Evolutionary conservation across 2,329 filamentous ascomycete genomes (phyloP).

Genomic region (Cercospora sojina): DNA sequence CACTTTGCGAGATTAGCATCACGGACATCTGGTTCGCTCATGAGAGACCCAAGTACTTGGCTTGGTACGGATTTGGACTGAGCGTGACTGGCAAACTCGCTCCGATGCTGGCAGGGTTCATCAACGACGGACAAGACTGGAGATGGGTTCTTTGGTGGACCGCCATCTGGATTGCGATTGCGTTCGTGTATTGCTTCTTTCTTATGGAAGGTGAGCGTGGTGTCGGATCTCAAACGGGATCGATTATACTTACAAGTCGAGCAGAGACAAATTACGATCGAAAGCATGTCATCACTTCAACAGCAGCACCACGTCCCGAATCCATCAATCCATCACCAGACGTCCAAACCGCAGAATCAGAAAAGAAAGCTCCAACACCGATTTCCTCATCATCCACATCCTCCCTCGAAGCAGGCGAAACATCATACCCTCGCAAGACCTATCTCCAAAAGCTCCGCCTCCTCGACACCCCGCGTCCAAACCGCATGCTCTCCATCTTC

Average conservation of each 20-base stretch:
- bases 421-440: constrained; percentile 41
- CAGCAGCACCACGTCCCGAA: not conserved
- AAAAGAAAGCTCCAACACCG: constrained; percentile 4
- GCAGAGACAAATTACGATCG: constrained; percentile 55
- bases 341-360: not conserved
- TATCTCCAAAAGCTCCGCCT: constrained; percentile 45
- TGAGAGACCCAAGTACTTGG: constrained; percentile 35
- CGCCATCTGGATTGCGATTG: constrained; percentile 53
- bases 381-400: constrained; percentile 4
- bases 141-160: constrained; percentile 54
- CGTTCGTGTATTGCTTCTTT: constrained; percentile 57
- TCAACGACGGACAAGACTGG: constrained; percentile 51
- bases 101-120: constrained; percentile 52
- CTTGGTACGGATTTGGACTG: constrained; percentile 33
- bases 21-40: constrained; percentile 34
- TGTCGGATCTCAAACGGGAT: not conserved
- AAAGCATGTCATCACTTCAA: not conserved
- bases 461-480: constrained; percentile 43
- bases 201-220: constrained; percentile 50
- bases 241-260: not conserved
- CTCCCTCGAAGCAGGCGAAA: constrained; percentile 34
- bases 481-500: constrained; percentile 45
- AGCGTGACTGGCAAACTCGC: constrained; percentile 31
- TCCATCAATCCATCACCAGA: not conserved
- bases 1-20: constrained; percentile 42